Base-by-base conservation (phyloP, 2,329 filamentous ascomycete species). In the Lecanoromycetidae sp. region DNA sequence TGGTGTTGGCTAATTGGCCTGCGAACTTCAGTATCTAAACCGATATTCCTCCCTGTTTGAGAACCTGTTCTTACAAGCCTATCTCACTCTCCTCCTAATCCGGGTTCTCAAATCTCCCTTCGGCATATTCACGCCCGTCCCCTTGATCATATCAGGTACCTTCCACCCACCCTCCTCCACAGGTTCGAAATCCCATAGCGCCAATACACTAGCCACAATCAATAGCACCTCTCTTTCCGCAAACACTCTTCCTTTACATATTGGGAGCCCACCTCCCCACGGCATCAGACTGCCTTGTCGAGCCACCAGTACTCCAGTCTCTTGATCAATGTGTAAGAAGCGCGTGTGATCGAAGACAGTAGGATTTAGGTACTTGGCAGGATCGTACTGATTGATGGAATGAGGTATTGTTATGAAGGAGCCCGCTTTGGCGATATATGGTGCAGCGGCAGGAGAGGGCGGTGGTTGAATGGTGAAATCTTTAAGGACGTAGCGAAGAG, bases 81-180 rank as follows among this genome's bases (percentile, higher is more conserved):
- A n/a, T 13, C 12, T 35, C 33, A 15, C 33, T 17, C 33, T 35
- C 33, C 33, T 35, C 33, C 10, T 35, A 13, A 35, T 15, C n/a
- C 43, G n/a, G 10, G 26, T 36, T 36, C 35, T 30, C 23, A 26
- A 22, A 40, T 29, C 44, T 29, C n/a, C 33, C 17, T 36, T 46
- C 44, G 23, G 34, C 22, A 22, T 46, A 32, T 36, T 46, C 39
- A 19, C 40, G 25, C 15, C 44, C 37, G 35, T 36, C 35, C 10
- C 35, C 44, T 19, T 40, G 33, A 13, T 17, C 33, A 35, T 35
- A 13, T 35, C 33, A 35, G 33, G 33, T 35, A 35, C n/a, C n/a
- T 35, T 12, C 8, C 15, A 15, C 12, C 8, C 10, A 15, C 33
- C 33, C n/a, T 17, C 33, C 15, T 35, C 33, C n/a, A 17, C n/a